These are phyloP conservation scores for Alternaria viburni DNA, from an alignment of 2,329 filamentous ascomycete species.

Conservation along the genomic window DNA sequence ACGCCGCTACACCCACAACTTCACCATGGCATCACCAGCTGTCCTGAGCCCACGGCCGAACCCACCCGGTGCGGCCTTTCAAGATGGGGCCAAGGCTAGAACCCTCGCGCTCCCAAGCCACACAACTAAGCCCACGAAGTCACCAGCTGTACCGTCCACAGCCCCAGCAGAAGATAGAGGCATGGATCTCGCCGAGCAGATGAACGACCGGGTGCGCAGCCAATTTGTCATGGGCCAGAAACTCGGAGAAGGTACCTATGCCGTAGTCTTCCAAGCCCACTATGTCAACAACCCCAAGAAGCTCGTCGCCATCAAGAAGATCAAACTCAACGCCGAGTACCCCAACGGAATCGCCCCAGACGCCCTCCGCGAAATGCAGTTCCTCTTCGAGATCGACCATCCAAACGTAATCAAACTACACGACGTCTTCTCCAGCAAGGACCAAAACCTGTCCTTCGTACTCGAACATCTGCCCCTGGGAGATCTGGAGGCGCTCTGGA, in stretches of 20 bases:
- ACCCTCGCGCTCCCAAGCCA: constrained; percentile 42
- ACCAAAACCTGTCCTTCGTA: constrained; percentile 95
- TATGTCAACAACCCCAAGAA: constrained; percentile 72
- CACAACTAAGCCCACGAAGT: constrained; percentile 20
- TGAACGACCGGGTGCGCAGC: constrained; percentile 64
- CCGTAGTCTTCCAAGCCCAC: constrained; percentile 90
- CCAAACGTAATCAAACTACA: constrained; percentile 94
- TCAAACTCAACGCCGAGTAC: constrained; percentile 85
- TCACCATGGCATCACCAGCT: constrained; percentile 35
- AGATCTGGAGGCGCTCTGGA: constrained; percentile 85
- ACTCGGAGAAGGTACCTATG: constrained; percentile 95
- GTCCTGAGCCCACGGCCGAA: constrained; percentile 38
- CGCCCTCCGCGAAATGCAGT: constrained; percentile 93
- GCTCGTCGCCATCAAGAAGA: constrained; percentile 91
- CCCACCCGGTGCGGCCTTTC: constrained; percentile 21
- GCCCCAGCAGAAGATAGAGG: constrained; percentile 24
- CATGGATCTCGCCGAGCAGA: constrained; percentile 54
- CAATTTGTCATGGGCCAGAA: constrained; percentile 95
- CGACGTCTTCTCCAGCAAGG: constrained; percentile 92
- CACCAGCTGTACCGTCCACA: constrained; percentile 17
- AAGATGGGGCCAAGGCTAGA: constrained; percentile 35
- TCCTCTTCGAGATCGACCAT: constrained; percentile 90
- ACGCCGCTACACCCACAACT: background rate
- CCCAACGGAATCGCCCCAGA: constrained; percentile 92
- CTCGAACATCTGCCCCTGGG: constrained; percentile 93